Conservation (phyloP, 192 early-diverging fungal genomes). For the Paraglomus occultum region DNA sequence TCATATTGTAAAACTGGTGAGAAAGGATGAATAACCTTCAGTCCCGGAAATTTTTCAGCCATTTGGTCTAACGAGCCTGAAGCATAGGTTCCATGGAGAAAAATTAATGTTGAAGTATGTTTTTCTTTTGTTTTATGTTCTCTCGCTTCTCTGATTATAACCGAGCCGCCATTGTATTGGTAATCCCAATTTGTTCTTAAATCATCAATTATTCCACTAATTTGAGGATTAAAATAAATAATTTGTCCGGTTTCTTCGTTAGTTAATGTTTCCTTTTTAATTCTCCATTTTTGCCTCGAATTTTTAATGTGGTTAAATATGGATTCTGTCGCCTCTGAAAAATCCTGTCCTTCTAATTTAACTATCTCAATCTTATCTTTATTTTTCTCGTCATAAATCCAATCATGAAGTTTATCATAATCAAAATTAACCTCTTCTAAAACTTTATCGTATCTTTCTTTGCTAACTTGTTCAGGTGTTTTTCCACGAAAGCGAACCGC, state of each 20-base stretch:
- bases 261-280: neutral
- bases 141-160: neutral
- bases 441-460: conserved; percentile 19
- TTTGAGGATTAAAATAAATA: neutral
- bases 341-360: neutral
- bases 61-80: neutral
- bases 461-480: neutral
- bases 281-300: neutral
- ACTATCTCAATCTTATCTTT: conserved; percentile 10
- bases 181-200: neutral
- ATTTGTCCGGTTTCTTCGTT: conserved; percentile 8
- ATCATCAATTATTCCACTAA: too few relatives aligned
- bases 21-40: neutral
- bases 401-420: neutral
- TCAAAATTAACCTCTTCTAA: conserved; percentile 14
- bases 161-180: too few relatives aligned
- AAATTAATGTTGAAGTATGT: too few relatives aligned
- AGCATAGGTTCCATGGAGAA: neutral
- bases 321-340: neutral
- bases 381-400: neutral
- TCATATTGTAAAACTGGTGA: neutral
- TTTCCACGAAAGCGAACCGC: neutral
- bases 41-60: neutral
- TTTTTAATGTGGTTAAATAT: neutral
- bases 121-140: neutral